Conservation (phyloP, 2,329 filamentous ascomycete genomes). For the Fusarium anthophilum region DNA sequence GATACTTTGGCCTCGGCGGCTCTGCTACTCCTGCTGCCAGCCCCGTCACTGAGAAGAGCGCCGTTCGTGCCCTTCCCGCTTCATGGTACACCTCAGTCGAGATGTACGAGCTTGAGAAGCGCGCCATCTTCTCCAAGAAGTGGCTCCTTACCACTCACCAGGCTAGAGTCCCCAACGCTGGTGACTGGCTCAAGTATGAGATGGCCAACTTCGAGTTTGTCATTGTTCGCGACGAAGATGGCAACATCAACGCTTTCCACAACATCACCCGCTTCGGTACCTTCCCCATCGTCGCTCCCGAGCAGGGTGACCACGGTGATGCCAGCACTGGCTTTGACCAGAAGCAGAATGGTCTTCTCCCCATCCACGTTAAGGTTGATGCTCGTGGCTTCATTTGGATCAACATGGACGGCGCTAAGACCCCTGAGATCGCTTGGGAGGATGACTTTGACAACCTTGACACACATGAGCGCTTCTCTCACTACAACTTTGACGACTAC, state of each 20-base stretch:
- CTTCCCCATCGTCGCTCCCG: conserved; percentile 58
- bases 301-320: conserved; percentile 60
- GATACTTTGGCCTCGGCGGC: conserved; percentile 51
- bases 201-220: conserved; percentile 66
- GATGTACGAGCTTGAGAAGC: conserved; percentile 66
- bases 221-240: conserved; percentile 59
- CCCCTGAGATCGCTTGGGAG: conserved; percentile 60
- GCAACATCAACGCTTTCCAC: conserved; percentile 67
- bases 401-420: conserved; percentile 60
- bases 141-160: conserved; percentile 66
- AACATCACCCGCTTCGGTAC: conserved; percentile 71
- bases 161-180: conserved; percentile 58
- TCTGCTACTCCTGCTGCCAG: conserved; percentile 16
- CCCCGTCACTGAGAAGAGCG: conserved; percentile 23
- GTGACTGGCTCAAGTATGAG: conserved; percentile 66
- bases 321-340: conserved; percentile 66
- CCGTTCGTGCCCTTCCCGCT: conserved; percentile 54
- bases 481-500: conserved; percentile 63
- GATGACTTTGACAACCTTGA: conserved; percentile 62
- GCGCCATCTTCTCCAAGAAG: conserved; percentile 65
- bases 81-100: conserved; percentile 63
- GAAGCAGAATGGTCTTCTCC: conserved; percentile 64
- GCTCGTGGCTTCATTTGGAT: conserved; percentile 66
- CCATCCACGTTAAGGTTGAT: conserved; percentile 64
- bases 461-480: conserved; percentile 53